Conservation (phyloP, 257 asterid genomes). For the Scutellaria baicalensis region DNA sequence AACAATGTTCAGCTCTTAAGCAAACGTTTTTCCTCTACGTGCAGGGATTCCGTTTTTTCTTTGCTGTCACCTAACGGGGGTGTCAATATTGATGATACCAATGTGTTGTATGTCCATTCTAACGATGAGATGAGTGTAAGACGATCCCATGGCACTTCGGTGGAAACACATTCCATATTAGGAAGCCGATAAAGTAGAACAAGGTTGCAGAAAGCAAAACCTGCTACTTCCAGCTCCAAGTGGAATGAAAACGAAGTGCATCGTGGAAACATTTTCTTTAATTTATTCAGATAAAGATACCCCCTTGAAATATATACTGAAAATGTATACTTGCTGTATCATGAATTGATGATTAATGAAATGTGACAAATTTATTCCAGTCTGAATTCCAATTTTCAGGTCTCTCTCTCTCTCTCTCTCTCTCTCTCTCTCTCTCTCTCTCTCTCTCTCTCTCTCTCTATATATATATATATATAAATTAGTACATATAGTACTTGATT, state of each 20-base stretch:
- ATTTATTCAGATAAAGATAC: neutral
- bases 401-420: neutral
- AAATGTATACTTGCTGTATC: constrained; percentile 3
- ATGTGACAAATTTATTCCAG: neutral
- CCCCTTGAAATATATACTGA: neutral
- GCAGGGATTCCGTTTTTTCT: constrained; percentile 24
- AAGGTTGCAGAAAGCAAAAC: neutral
- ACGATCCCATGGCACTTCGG: neutral
- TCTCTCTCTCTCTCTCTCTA: neutral
- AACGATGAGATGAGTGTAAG: neutral
- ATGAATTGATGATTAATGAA: neutral
- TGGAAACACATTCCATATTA: neutral
- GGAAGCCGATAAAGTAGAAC: neutral
- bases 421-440: neutral
- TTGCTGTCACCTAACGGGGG: neutral
- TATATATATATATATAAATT: too few relatives aligned
- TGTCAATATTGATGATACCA: neutral
- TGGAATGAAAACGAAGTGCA: constrained; percentile 7
- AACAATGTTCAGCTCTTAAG: neutral
- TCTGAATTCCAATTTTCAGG: neutral
- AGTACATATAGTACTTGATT: too few relatives aligned
- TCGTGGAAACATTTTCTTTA: neutral
- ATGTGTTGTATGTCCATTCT: neutral
- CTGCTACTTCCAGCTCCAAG: constrained; percentile 5
- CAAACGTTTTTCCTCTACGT: neutral